Percentiles rank a stretch among this genome's conserved stretches.
Conservation (phyloP, 352 stramenopile species). For the Pythium brachiatum region DNA sequence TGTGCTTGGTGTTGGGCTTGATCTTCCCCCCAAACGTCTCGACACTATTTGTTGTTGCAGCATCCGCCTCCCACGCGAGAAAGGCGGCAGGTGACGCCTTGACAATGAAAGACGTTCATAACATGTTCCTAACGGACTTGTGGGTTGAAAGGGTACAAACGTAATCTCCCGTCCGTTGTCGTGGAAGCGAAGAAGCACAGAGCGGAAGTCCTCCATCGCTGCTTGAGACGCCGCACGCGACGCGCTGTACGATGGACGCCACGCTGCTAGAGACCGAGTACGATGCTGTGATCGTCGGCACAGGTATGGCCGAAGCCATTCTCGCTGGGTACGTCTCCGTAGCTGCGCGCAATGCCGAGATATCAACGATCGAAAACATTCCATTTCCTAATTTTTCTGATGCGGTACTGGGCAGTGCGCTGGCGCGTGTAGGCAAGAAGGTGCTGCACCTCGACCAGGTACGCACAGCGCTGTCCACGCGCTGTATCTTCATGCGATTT, state of each 20-base stretch:
- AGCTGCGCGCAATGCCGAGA: not conserved
- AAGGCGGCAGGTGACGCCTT: not conserved
- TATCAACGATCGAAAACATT: not conserved
- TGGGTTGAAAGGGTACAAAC: not conserved
- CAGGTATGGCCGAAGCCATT: slow-evolving; percentile 78
- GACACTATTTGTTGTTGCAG: too few relatives aligned
- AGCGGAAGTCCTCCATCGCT: too few relatives aligned
- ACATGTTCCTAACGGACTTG: not conserved
- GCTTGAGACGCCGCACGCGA: not conserved
- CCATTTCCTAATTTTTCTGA: too few relatives aligned
- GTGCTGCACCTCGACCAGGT: slow-evolving; percentile 81
- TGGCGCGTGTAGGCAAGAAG: slow-evolving; percentile 67
- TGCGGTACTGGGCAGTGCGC: slow-evolving; percentile 32
- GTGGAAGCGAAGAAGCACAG: not conserved
- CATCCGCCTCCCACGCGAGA: not conserved
- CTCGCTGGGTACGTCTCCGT: slow-evolving; percentile 50
- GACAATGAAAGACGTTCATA: not conserved
- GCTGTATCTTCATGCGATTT: not conserved
- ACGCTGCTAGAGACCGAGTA: slow-evolving; percentile 62
- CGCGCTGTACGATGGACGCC: slow-evolving; percentile 43
- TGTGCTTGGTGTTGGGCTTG: too few relatives aligned
- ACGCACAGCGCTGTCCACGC: not conserved
- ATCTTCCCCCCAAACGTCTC: too few relatives aligned
- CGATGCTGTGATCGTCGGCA: slow-evolving; percentile 75
- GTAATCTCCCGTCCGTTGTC: not conserved